phyloP scores from a whole-genome alignment of 2,329 filamentous ascomycete genomes.

The Thielaviopsis euricoi region DNA sequence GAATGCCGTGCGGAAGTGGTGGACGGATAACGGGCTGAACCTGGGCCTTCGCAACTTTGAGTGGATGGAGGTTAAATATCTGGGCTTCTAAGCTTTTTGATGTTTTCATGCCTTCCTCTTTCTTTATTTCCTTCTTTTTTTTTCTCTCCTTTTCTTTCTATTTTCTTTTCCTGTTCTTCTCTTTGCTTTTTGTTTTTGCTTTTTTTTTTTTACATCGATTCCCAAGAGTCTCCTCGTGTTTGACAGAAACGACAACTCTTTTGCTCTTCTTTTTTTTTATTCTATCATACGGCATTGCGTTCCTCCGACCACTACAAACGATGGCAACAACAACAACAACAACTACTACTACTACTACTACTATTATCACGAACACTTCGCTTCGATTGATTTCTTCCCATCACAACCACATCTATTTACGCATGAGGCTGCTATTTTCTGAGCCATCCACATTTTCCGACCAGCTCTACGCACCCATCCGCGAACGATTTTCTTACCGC shows the following conservation, averaged over 20 bases:
- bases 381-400: no score
- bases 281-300: neutral
- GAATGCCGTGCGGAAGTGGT: conserved; percentile 65
- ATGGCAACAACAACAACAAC: no score
- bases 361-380: no score
- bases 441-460: no score
- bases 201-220: neutral
- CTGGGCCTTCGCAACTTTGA: conserved; percentile 68
- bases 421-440: no score
- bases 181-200: neutral
- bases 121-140: neutral
- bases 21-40: conserved; percentile 71
- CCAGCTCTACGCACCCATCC: neutral
- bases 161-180: neutral
- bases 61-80: conserved; percentile 70
- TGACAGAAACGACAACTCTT: neutral
- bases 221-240: neutral
- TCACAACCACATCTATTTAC: no score
- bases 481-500: neutral
- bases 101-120: neutral
- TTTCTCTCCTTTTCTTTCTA: neutral
- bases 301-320: neutral
- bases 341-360: no score
- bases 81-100: conserved; percentile 25
- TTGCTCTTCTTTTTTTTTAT: neutral